phyloP scores from a whole-genome alignment of 176 grass and related monocot species.

The Lolium perenne region DNA sequence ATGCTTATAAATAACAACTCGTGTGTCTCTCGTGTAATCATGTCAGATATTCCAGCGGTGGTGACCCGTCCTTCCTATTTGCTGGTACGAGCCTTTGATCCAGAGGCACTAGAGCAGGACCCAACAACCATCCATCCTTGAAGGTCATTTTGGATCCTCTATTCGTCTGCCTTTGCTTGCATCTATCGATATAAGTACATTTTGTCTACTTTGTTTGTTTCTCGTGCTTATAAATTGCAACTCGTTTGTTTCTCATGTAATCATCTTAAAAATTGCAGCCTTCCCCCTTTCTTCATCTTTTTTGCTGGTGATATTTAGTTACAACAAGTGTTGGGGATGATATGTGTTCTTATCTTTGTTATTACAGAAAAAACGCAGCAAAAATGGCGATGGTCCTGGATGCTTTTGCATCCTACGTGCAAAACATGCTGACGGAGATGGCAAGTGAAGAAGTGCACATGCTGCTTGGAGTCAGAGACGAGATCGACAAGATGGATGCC shows the following conservation, averaged over 20 bases:
- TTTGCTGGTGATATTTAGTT: not conserved
- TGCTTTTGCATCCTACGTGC: slow-evolving; percentile 9
- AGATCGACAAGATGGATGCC: not conserved
- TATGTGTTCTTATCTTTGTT: not conserved
- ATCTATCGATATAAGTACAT: no score
- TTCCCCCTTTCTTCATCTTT: not conserved
- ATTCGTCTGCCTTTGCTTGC: no score
- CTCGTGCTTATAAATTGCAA: no score
- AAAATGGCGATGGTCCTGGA: slow-evolving; percentile 40
- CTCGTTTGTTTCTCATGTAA: no score
- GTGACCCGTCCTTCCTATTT: no score
- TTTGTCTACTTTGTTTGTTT: no score
- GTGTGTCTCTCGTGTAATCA: not conserved
- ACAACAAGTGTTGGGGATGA: not conserved
- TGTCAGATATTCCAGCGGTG: not conserved
- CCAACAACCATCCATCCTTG: no score
- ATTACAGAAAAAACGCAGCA: not conserved
- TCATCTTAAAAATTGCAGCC: no score
- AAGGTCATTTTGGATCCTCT: no score
- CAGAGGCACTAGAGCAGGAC: no score
- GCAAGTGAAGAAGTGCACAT: not conserved
- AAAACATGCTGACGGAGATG: not conserved
- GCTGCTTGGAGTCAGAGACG: not conserved
- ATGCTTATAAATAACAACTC: no score
- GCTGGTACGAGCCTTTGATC: no score